These are phyloP conservation scores for Ganoderma boninense DNA, from an alignment of 1,284 basidiomycete species.

Conservation along the genomic window DNA sequence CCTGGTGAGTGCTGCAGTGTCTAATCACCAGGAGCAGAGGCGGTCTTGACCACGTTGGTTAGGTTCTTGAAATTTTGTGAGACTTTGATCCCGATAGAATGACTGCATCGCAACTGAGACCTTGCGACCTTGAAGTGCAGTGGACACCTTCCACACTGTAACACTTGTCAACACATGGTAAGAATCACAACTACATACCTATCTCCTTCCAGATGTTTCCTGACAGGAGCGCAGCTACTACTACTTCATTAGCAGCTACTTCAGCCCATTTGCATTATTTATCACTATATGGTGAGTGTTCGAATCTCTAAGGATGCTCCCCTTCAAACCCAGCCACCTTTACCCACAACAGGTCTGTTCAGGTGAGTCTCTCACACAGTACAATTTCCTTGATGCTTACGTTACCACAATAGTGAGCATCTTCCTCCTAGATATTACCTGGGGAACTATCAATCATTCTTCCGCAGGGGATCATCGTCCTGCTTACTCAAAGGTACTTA, in stretches of 20 bases:
- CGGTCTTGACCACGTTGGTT: background rate
- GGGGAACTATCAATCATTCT: background rate
- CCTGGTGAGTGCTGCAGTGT: too few relatives aligned
- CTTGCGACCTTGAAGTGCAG: background rate
- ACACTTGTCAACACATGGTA: conserved; percentile 1
- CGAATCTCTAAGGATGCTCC: background rate
- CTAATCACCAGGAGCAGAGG: too few relatives aligned
- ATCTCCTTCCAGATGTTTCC: too few relatives aligned
- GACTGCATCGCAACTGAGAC: too few relatives aligned
- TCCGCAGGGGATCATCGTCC: background rate
- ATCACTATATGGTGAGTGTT: conserved; percentile 4
- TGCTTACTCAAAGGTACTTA: conserved; percentile 4
- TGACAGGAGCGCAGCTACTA: background rate
- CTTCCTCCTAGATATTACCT: background rate
- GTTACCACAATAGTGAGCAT: background rate
- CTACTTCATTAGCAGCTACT: conserved; percentile 9
- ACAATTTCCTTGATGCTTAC: too few relatives aligned
- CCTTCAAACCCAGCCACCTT: background rate
- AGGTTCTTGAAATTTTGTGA: background rate
- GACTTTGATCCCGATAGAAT: background rate
- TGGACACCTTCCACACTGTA: background rate
- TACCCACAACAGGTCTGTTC: conserved; percentile 1
- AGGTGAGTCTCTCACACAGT: background rate
- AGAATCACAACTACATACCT: background rate
- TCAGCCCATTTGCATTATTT: background rate